Conservation (phyloP, 768 basidiomycete species). For the Saitozyma podzolica region DNA sequence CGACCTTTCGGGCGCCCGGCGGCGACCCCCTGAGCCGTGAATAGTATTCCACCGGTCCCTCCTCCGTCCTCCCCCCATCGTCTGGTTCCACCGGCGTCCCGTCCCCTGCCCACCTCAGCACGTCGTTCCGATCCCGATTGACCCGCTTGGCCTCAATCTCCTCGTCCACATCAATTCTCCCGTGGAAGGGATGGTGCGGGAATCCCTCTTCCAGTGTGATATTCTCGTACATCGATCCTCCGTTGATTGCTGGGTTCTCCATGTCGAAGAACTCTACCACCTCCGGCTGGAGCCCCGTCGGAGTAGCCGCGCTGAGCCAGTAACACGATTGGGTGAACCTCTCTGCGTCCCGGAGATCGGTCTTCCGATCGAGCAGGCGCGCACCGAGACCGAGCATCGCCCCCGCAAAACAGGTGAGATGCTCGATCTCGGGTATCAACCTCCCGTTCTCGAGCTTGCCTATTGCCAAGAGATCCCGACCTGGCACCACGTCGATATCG, state of each 20-base stretch:
- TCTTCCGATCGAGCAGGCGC: constrained; percentile 47
- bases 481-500: constrained; percentile 49
- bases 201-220: constrained; percentile 9
- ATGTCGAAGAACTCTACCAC: constrained; percentile 38
- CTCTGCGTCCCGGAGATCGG: constrained; percentile 48
- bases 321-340: constrained; percentile 53
- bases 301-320: constrained; percentile 49
- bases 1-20: constrained; percentile 39
- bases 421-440: constrained; percentile 39
- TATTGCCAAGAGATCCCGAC: constrained; percentile 30
- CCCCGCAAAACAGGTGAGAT: constrained; percentile 54
- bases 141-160: constrained; percentile 12
- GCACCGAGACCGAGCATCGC: constrained; percentile 56
- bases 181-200: constrained; percentile 7
- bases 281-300: constrained; percentile 50
- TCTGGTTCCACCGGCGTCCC: constrained; percentile 7
- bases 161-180: constrained; percentile 6
- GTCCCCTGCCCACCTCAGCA: constrained; percentile 24
- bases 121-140: constrained; percentile 23
- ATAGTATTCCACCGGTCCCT: constrained; percentile 18
- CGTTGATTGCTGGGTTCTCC: not conserved
- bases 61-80: constrained; percentile 9
- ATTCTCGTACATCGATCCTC: constrained; percentile 19
- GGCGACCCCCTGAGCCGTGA: constrained; percentile 32
- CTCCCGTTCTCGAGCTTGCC: constrained; percentile 27